These are phyloP conservation scores for Mortierella hygrophila DNA, from an alignment of 192 early-diverging fungal genomes.

Conservation along the genomic window DNA sequence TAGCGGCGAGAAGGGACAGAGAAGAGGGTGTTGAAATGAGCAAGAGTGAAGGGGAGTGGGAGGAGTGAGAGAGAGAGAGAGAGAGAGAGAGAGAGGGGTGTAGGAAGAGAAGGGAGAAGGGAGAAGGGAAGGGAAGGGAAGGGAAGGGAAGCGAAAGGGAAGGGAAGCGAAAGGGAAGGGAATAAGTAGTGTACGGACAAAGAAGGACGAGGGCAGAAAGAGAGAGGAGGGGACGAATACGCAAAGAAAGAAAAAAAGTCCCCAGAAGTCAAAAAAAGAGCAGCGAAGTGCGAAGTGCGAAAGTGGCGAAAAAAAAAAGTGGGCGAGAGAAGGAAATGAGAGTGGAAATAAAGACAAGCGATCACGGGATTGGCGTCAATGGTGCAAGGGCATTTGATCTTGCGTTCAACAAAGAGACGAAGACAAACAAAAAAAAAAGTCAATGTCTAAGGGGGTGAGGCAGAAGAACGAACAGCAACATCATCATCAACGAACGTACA, in stretches of 20 bases:
- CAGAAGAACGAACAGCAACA: background rate
- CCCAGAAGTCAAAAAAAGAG: background rate
- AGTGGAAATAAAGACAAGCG: background rate
- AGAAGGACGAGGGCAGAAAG: background rate
- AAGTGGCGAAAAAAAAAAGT: background rate
- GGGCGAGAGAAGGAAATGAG: background rate
- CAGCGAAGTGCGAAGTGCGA: background rate
- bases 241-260: background rate
- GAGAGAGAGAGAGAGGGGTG: background rate
- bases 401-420: no score
- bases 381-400: background rate
- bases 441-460: constrained; percentile 19
- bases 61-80: background rate
- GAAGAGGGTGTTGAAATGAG: background rate
- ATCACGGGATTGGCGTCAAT: constrained; percentile 11
- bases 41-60: background rate
- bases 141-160: no score
- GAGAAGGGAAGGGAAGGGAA: background rate
- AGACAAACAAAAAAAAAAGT: background rate
- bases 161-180: background rate
- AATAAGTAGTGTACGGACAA: background rate
- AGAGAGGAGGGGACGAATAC: background rate
- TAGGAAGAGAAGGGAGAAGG: background rate
- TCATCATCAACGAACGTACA: background rate
- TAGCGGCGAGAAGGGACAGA: constrained; percentile 5